A percentile compares a stretch with the other conserved stretches of the same genome.
phyloP scores from a whole-genome alignment of 2,329 filamentous ascomycete genomes.

The Sclerotiophoma versabilis region DNA sequence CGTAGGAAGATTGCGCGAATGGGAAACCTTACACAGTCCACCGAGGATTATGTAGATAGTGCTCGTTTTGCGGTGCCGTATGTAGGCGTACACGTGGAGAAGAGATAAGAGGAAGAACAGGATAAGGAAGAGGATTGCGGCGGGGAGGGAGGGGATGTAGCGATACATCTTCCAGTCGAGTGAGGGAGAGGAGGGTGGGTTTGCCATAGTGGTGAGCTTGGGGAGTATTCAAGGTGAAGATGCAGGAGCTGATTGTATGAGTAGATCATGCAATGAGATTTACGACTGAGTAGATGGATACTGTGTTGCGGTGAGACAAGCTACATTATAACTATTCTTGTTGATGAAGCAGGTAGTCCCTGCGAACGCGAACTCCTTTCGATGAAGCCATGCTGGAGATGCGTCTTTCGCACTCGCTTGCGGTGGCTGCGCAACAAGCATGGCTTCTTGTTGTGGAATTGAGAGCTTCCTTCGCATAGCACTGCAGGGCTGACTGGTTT shows the following conservation, averaged over 20 bases:
- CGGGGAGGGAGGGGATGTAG: constrained; percentile 39
- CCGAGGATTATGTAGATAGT: constrained; percentile 39
- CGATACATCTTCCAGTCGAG: constrained; percentile 48
- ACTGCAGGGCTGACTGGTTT: background rate
- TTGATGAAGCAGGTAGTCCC: background rate
- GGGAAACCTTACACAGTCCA: constrained; percentile 30
- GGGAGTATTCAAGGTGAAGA: background rate
- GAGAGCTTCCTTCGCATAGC: constrained; percentile 4
- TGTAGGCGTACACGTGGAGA: constrained; percentile 25
- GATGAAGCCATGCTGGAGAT: constrained; percentile 5
- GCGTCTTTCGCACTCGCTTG: constrained; percentile 14
- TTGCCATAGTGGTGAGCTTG: constrained; percentile 22
- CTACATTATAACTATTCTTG: background rate
- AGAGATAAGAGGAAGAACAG: constrained; percentile 33
- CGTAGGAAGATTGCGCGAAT: no score
- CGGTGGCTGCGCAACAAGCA: background rate
- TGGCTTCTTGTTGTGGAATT: background rate
- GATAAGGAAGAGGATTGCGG: constrained; percentile 31
- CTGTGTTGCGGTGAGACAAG: background rate
- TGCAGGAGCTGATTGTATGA: background rate
- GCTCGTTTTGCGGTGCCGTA: background rate
- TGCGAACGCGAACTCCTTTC: constrained; percentile 1
- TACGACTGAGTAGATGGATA: background rate
- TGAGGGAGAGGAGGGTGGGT: constrained; percentile 25
- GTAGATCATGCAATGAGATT: background rate